Conservation (phyloP, 2,329 filamentous ascomycete genomes). For the Botrytis fabae region DNA sequence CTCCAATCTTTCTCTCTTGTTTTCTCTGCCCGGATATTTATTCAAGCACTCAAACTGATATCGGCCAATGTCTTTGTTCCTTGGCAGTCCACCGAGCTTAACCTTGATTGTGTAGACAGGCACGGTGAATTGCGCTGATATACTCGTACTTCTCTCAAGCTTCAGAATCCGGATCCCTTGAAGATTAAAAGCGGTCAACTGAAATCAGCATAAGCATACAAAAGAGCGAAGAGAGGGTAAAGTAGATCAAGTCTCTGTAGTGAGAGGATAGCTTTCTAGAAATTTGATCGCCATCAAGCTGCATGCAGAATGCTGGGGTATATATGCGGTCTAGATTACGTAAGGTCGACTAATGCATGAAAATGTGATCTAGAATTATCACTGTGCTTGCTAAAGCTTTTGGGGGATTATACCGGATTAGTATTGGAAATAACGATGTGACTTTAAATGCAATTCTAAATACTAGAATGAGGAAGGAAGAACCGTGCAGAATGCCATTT, state of each 20-base stretch:
- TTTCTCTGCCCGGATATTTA: neutral
- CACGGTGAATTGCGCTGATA: neutral
- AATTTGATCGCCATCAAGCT: neutral
- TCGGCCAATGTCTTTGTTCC: conserved; percentile 10
- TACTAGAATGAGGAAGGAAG: neutral
- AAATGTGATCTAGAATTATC: neutral
- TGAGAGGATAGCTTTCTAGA: no score
- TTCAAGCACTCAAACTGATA: neutral
- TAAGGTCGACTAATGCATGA: neutral
- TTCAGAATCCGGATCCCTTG: neutral
- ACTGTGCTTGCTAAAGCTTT: neutral
- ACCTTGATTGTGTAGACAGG: neutral
- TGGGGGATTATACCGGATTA: neutral
- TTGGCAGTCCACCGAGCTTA: neutral
- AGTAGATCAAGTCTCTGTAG: neutral
- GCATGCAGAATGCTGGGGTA: neutral
- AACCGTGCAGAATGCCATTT: neutral
- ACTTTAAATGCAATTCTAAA: neutral
- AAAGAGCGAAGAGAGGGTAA: neutral
- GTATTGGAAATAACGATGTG: neutral
- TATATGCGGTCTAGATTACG: neutral
- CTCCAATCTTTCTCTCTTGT: neutral
- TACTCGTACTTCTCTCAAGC: neutral
- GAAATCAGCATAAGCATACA: neutral
- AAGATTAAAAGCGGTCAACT: neutral